Evolutionary conservation across 2,329 filamentous ascomycete species (phyloP).

Genomic region (Trichoderma hamatum): DNA sequence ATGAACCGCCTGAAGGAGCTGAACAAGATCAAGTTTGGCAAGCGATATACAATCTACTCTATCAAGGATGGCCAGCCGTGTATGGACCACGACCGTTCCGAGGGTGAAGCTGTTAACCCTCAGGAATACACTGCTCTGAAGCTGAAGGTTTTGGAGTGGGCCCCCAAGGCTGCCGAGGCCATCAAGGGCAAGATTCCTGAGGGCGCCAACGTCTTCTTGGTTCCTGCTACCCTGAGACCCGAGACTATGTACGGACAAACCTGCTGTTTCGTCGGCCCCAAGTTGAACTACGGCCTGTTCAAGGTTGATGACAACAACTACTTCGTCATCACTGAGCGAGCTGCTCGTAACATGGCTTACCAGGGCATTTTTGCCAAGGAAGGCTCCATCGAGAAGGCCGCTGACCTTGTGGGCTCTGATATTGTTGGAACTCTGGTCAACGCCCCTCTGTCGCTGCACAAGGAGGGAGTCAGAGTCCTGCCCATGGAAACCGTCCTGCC

Average conservation of each 20-base stretch:
- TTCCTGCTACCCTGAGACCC: conserved; percentile 88
- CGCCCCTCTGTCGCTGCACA: conserved; percentile 86
- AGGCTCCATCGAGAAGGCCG: conserved; percentile 73
- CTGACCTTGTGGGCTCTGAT: conserved; percentile 75
- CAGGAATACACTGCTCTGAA: conserved; percentile 95
- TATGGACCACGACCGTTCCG: conserved; percentile 53
- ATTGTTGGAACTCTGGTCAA: conserved; percentile 87
- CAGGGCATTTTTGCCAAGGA: conserved; percentile 83
- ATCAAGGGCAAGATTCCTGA: conserved; percentile 78
- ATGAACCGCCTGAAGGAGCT: conserved; percentile 90
- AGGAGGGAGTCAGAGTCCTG: conserved; percentile 80
- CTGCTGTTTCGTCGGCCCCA: conserved; percentile 92
- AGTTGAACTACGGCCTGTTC: conserved; percentile 87
- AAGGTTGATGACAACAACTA: conserved; percentile 77
- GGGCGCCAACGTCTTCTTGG: conserved; percentile 80
- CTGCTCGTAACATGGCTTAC: conserved; percentile 94
- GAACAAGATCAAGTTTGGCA: conserved; percentile 91
- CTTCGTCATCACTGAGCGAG: conserved; percentile 81
- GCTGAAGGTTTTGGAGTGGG: conserved; percentile 88
- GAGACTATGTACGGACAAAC: conserved; percentile 99
- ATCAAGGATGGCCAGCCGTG: conserved; percentile 52
- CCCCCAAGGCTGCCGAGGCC: conserved; percentile 70
- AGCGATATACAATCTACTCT: conserved; percentile 86
- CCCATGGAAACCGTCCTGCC: conserved; percentile 94
- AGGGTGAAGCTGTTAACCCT: conserved; percentile 60